Evolutionary conservation across 2,329 filamentous ascomycete species (phyloP).

Genomic region (Reticulascus tulasneorum): DNA sequence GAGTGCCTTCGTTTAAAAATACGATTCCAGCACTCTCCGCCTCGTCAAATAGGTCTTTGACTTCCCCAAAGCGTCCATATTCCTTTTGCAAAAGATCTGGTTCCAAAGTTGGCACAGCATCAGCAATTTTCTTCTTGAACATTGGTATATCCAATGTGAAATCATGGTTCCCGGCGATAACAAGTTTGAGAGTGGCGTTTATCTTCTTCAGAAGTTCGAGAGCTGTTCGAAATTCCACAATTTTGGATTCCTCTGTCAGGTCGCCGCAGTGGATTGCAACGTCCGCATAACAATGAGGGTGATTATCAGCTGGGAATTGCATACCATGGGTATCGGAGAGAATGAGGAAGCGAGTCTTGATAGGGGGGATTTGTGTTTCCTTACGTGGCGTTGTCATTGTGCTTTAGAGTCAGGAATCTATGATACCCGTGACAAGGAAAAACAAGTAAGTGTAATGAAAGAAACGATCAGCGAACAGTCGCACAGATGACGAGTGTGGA

Average conservation of each 20-base stretch:
- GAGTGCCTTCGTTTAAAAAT: slow-evolving; percentile 38
- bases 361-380: too few species aligned
- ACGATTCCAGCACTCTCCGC: slow-evolving; percentile 13
- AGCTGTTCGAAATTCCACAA: slow-evolving; percentile 32
- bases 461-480: too few species aligned
- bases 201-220: slow-evolving; percentile 33
- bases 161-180: slow-evolving; percentile 51
- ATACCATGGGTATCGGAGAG: slow-evolving; percentile 35
- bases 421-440: too few species aligned
- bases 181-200: slow-evolving; percentile 41
- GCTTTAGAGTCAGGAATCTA: too few species aligned
- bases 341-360: slow-evolving; percentile 34
- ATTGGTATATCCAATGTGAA: slow-evolving; percentile 31
- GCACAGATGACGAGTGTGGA: too few species aligned
- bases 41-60: slow-evolving; percentile 25
- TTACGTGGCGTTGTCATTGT: too few species aligned
- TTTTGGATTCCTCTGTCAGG: slow-evolving; percentile 39
- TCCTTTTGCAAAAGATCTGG: slow-evolving; percentile 14
- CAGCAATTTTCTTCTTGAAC: not conserved
- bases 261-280: slow-evolving; percentile 48
- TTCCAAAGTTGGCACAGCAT: not conserved
- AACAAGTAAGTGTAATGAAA: too few species aligned
- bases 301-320: slow-evolving; percentile 7
- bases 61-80: slow-evolving; percentile 34
- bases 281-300: slow-evolving; percentile 33